These are phyloP conservation scores for Sabuloglossum arenarium DNA, from an alignment of 495 filamentous ascomycete genomes.

Conservation along the genomic window DNA sequence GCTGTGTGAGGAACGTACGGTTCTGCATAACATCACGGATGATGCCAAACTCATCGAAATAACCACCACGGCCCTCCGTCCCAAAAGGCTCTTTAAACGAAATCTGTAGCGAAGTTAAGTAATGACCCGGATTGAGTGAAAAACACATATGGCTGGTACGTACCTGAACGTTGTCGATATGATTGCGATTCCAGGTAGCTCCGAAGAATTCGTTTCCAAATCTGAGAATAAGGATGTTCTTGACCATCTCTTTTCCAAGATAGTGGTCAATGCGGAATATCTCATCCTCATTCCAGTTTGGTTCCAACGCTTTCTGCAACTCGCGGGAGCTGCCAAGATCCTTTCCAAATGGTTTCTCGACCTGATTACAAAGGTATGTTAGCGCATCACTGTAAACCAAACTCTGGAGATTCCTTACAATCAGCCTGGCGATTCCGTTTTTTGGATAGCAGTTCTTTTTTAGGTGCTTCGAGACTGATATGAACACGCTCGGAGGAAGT, in stretches of 20 bases:
- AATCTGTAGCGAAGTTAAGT: constrained; percentile 33
- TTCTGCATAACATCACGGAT: constrained; percentile 73
- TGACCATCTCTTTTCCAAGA: constrained; percentile 99
- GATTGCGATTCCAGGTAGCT: constrained; percentile 96
- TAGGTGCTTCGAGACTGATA: constrained; percentile 84
- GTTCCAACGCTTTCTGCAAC: constrained; percentile 83
- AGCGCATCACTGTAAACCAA: not conserved
- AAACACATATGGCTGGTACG: not conserved
- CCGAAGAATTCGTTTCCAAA: constrained; percentile 99
- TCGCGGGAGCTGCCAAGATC: constrained; percentile 86
- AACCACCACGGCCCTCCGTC: constrained; percentile 96
- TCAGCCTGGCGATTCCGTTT: constrained; percentile 75
- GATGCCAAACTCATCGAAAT: constrained; percentile 99
- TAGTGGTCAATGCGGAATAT: constrained; percentile 99
- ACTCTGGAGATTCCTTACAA: constrained; percentile 33
- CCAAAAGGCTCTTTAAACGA: constrained; percentile 99
- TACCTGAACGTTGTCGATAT: constrained; percentile 91
- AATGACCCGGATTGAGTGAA: not conserved
- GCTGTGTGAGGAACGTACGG: constrained; percentile 20
- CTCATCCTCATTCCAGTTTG: constrained; percentile 98
- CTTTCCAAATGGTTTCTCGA: constrained; percentile 99
- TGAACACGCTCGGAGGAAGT: constrained; percentile 93
- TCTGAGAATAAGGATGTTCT: constrained; percentile 95
- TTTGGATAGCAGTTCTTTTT: constrained; percentile 92
- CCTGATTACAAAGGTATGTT: constrained; percentile 24